Percentiles rank a stretch among this genome's conserved stretches.
These are phyloP conservation scores for Eimeria necatrix DNA, from an alignment of 169 alveolate genomes.

Conservation along the genomic window DNA sequence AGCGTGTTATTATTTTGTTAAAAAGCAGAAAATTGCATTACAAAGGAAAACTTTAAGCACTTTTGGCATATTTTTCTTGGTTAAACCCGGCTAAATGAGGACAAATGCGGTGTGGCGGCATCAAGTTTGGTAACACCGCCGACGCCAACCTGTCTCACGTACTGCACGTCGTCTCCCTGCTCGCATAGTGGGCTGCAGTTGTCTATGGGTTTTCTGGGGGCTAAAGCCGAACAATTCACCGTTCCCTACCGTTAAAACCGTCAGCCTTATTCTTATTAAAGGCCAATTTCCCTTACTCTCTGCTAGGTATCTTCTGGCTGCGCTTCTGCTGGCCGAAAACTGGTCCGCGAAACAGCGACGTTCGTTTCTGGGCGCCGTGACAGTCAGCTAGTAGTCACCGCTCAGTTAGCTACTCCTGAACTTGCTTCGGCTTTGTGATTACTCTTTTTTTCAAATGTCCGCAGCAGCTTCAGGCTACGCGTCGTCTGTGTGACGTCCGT, in stretches of 20 bases:
- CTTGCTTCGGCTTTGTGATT: neutral
- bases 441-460: neutral
- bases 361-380: constrained; percentile 59
- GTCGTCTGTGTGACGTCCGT: neutral
- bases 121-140: constrained; percentile 50
- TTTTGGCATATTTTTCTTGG: too few species aligned
- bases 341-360: neutral
- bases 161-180: constrained; percentile 71
- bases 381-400: neutral
- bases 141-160: constrained; percentile 73
- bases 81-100: too few species aligned
- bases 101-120: neutral
- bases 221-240: constrained; percentile 45
- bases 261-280: constrained; percentile 13
- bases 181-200: constrained; percentile 21
- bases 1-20: too few species aligned
- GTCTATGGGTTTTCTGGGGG: constrained; percentile 37
- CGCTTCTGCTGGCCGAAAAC: neutral
- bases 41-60: too few species aligned
- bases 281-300: constrained; percentile 34
- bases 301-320: constrained; percentile 30
- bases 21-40: too few species aligned
- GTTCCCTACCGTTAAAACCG: constrained; percentile 40
- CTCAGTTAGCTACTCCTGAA: neutral
- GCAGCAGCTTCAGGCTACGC: constrained; percentile 38